These are phyloP conservation scores for Microdochium trichocladiopsis DNA, from an alignment of 2,329 filamentous ascomycete species.

Conservation along the genomic window DNA sequence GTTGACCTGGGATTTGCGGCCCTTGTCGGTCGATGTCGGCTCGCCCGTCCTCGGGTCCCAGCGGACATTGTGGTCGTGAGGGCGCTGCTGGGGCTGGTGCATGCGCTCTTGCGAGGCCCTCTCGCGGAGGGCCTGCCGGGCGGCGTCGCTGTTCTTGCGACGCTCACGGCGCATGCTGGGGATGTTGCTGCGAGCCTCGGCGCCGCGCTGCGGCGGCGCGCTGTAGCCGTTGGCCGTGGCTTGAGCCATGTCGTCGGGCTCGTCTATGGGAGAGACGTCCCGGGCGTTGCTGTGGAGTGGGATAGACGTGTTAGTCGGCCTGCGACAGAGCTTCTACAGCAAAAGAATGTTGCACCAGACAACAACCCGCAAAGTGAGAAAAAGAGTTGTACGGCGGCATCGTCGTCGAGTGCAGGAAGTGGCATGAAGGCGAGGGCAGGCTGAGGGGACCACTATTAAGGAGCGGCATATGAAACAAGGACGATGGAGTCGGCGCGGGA, in stretches of 20 bases:
- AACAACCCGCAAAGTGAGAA: background rate
- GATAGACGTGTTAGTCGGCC: background rate
- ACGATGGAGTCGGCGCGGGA: no score
- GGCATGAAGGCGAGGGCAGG: background rate
- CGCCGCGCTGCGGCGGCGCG: constrained; percentile 11
- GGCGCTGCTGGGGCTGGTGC: constrained; percentile 14
- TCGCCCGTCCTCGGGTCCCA: constrained; percentile 66
- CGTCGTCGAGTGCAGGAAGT: background rate
- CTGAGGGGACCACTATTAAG: background rate
- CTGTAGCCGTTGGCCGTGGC: constrained; percentile 10
- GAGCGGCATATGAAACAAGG: background rate
- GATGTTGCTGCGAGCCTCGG: constrained; percentile 32
- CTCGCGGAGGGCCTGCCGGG: constrained; percentile 27
- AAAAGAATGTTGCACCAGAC: background rate
- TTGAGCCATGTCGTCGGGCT: constrained; percentile 28
- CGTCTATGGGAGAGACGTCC: constrained; percentile 49
- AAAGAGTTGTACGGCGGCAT: background rate
- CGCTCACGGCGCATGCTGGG: constrained; percentile 45
- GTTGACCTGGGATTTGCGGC: constrained; percentile 48
- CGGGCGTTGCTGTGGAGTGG: constrained; percentile 9
- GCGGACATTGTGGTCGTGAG: constrained; percentile 32
- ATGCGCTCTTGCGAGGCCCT: constrained; percentile 28
- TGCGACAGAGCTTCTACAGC: background rate
- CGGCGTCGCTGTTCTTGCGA: constrained; percentile 34
- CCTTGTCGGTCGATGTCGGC: constrained; percentile 48